These are phyloP conservation scores for Carpinus fangiana DNA, from an alignment of 306 rosid genomes.

Conservation along the genomic window DNA sequence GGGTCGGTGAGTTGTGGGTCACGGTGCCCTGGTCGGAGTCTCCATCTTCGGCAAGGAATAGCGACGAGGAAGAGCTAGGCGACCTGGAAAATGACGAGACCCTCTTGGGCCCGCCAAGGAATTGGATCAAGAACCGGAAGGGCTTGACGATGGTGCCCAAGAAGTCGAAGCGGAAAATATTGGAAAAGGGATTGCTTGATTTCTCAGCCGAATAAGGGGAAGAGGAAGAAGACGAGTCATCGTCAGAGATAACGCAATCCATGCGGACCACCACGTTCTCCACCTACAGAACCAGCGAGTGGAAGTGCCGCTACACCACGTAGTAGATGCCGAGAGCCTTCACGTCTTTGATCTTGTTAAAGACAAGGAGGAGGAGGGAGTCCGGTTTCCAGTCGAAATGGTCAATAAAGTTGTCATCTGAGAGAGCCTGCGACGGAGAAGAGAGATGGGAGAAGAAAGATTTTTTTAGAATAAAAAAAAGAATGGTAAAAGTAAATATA, in stretches of 20 bases:
- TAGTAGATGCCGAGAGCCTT: constrained; percentile 92
- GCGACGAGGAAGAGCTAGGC: constrained; percentile 23
- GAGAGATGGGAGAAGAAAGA: too few species aligned
- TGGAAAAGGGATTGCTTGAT: constrained; percentile 69
- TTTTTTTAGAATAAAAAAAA: too few species aligned
- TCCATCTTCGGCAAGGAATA: constrained; percentile 54
- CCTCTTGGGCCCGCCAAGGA: constrained; percentile 58
- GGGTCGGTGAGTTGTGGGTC: constrained; percentile 97
- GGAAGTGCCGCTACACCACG: constrained; percentile 84
- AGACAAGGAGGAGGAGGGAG: constrained; percentile 72
- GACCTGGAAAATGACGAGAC: constrained; percentile 31
- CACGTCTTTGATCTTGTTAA: constrained; percentile 94
- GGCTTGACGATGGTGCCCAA: constrained; percentile 77
- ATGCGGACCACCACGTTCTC: constrained; percentile 94
- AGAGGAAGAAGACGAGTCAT: constrained; percentile 32
- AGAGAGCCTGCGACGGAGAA: background rate
- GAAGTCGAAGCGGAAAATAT: constrained; percentile 63
- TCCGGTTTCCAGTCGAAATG: constrained; percentile 83
- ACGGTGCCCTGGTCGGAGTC: constrained; percentile 66
- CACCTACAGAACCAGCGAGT: constrained; percentile 76
- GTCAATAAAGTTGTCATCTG: constrained; percentile 35
- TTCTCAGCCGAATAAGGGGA: constrained; percentile 60
- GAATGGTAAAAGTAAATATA: too few species aligned
- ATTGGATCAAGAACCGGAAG: constrained; percentile 77
- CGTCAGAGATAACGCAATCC: constrained; percentile 94